Conservation (phyloP, 306 rosid genomes). For the Cicer bijugum region DNA sequence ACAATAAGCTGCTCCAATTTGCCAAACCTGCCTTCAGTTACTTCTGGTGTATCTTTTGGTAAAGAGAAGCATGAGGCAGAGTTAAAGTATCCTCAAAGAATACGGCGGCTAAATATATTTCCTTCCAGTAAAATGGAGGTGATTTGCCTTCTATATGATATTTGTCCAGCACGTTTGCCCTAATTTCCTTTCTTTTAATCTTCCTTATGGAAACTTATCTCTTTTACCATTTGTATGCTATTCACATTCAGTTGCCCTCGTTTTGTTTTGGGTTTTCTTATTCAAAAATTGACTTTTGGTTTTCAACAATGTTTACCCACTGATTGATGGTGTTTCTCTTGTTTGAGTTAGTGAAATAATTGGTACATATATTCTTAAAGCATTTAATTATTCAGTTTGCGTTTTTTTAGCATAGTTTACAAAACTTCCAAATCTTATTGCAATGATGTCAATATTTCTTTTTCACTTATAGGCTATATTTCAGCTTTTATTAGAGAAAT, state of each 20-base stretch:
- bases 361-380: conserved; percentile 5
- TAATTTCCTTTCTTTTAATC: conserved; percentile 30
- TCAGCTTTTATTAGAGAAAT: conserved; percentile 1
- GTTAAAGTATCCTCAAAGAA: conserved; percentile 84
- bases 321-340: conserved; percentile 1
- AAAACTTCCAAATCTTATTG: background rate
- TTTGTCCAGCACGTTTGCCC: background rate
- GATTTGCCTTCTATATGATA: conserved; percentile 37
- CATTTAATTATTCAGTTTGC: background rate
- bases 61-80: conserved; percentile 95
- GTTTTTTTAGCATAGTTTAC: conserved; percentile 21
- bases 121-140: conserved; percentile 88
- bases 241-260: background rate
- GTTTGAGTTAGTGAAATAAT: background rate
- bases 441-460: background rate
- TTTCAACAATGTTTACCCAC: conserved; percentile 3
- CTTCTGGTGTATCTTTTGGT: conserved; percentile 64
- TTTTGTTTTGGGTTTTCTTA: conserved; percentile 23
- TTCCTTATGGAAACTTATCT: background rate
- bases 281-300: background rate
- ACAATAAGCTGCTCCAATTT: conserved; percentile 77
- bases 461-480: background rate
- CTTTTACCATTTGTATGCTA: conserved; percentile 2
- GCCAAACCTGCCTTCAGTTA: conserved; percentile 61
- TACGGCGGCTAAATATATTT: conserved; percentile 82